Conservation (phyloP, 495 filamentous ascomycete species). For the Neurospora terricola region DNA sequence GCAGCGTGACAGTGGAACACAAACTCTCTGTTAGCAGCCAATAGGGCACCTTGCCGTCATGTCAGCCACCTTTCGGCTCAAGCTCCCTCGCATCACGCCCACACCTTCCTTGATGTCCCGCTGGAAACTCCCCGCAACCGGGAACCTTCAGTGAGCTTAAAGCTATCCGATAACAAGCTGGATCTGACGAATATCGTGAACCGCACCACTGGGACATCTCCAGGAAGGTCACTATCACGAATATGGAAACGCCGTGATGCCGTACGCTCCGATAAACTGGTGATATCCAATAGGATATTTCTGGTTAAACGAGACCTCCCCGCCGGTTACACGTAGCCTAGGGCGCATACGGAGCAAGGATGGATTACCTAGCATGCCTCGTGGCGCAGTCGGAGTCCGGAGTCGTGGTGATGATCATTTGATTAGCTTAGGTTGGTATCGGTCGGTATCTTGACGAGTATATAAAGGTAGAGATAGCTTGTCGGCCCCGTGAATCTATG, state of each 20-base stretch:
- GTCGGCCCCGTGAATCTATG: not conserved
- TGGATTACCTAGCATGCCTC: not conserved
- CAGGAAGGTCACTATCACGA: slow-evolving; percentile 6
- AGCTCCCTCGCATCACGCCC: slow-evolving; percentile 1
- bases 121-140: not conserved
- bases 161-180: not conserved
- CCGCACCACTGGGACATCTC: slow-evolving; percentile 2
- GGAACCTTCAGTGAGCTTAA: not conserved
- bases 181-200: not conserved
- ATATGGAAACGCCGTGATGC: slow-evolving; percentile 4
- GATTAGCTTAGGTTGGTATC: not conserved
- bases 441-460: not conserved
- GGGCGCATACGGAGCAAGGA: not conserved
- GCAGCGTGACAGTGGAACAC: not conserved
- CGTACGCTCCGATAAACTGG: not conserved
- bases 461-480: not conserved
- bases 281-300: slow-evolving; percentile 4
- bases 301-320: slow-evolving; percentile 9
- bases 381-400: not conserved
- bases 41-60: not conserved
- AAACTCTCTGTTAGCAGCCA: not conserved
- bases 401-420: not conserved
- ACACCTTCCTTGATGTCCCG: not conserved
- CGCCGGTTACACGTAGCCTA: not conserved
- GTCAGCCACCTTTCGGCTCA: slow-evolving; percentile 7